These are phyloP conservation scores for Colletotrichum filicis DNA, from an alignment of 2,329 filamentous ascomycete species.

Conservation along the genomic window DNA sequence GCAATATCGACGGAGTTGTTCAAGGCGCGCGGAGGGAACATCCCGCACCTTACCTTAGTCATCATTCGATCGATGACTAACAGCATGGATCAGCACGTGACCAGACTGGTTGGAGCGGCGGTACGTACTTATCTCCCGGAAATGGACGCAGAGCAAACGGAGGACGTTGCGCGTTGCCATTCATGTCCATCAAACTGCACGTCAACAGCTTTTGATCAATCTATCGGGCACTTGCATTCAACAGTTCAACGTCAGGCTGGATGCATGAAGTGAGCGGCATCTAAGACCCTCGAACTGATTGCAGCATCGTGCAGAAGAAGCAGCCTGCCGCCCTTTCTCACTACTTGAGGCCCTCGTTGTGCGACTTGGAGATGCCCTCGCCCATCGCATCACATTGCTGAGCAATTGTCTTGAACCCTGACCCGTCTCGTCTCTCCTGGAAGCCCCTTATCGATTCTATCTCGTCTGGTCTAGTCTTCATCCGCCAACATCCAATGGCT, in stretches of 20 bases:
- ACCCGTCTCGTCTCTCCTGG: slow-evolving; percentile 6
- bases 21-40: too few species aligned
- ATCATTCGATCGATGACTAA: not conserved
- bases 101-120: fast-evolving
- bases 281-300: slow-evolving; percentile 12
- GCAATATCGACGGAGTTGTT: too few species aligned
- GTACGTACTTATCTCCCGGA: not conserved
- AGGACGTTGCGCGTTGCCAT: not conserved
- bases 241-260: not conserved
- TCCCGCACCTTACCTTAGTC: not conserved
- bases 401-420: not conserved
- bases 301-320: slow-evolving; percentile 28
- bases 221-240: not conserved
- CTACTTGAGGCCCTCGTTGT: not conserved
- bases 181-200: not conserved
- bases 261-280: not conserved
- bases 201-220: not conserved
- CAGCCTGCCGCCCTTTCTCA: not conserved
- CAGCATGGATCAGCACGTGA: not conserved
- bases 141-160: not conserved
- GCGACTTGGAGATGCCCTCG: not conserved
- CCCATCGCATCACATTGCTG: not conserved
- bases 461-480: not conserved
- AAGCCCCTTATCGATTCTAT: not conserved
- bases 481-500: not conserved